Percentiles rank a stretch among this genome's conserved stretches.
Conservation (phyloP, 768 basidiomycete genomes). For the Calocybe gangraenosa region DNA sequence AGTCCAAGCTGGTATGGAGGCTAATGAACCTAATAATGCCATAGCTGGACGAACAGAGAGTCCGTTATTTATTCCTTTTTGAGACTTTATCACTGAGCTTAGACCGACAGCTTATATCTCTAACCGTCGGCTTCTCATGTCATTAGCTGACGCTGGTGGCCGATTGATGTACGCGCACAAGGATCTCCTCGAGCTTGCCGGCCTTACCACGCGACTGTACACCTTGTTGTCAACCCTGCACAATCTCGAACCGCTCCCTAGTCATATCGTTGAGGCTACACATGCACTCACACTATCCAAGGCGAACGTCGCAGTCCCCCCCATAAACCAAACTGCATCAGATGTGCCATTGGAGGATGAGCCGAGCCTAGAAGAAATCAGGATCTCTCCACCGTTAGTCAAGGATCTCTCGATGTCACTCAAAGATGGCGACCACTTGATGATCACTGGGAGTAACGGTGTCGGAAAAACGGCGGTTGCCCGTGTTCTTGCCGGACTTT, state of each 20-base stretch:
- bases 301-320: slow-evolving; percentile 70
- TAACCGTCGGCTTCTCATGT: slow-evolving; percentile 84
- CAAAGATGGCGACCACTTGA: slow-evolving; percentile 73
- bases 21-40: slow-evolving; percentile 29
- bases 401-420: slow-evolving; percentile 64
- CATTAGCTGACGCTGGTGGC: slow-evolving; percentile 95
- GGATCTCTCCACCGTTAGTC: slow-evolving; percentile 52
- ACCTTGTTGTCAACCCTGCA: slow-evolving; percentile 84
- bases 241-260: slow-evolving; percentile 54
- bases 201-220: slow-evolving; percentile 87
- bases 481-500: slow-evolving; percentile 84
- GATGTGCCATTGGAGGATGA: slow-evolving; percentile 4
- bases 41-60: slow-evolving; percentile 47
- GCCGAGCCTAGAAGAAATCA: background rate
- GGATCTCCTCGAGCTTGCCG: slow-evolving; percentile 91
- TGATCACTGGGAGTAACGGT: slow-evolving; percentile 92
- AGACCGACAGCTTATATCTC: slow-evolving; percentile 72
- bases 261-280: slow-evolving; percentile 27
- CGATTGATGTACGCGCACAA: slow-evolving; percentile 97
- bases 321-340: slow-evolving; percentile 8
- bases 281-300: slow-evolving; percentile 58
- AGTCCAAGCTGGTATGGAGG: slow-evolving; percentile 18
- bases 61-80: slow-evolving; percentile 14
- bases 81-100: background rate
- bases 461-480: slow-evolving; percentile 91